phyloP scores from a whole-genome alignment of 139 green algal genomes.

The Chlamydomonas applanata region DNA sequence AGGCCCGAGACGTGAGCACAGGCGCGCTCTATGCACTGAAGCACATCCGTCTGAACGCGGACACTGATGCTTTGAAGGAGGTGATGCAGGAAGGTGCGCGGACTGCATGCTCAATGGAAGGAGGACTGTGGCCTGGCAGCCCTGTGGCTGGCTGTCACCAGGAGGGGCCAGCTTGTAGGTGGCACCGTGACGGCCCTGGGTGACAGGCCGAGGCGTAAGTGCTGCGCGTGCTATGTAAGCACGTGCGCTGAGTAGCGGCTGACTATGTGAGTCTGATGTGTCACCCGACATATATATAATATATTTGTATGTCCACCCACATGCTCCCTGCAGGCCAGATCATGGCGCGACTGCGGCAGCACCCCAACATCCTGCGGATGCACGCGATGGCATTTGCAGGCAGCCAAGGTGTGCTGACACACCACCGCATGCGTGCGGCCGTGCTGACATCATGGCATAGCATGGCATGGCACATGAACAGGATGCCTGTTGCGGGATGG shows the following conservation, averaged over 20 bases:
- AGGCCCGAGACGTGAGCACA: constrained; percentile 43
- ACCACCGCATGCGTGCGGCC: too few species aligned
- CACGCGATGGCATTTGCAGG: constrained; percentile 58
- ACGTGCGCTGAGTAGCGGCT: too few species aligned
- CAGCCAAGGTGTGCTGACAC: constrained; percentile 1
- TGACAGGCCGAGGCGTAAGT: too few species aligned
- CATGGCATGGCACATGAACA: too few species aligned
- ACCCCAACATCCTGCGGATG: constrained; percentile 67
- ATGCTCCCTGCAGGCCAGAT: background rate
- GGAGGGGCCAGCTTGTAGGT: background rate
- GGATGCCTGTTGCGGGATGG: too few species aligned
- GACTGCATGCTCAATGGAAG: background rate
- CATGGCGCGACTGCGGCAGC: constrained; percentile 35
- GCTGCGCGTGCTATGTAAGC: too few species aligned
- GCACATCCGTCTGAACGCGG: constrained; percentile 65
- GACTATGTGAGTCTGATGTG: background rate
- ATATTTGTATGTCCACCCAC: background rate
- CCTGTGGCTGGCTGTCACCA: background rate
- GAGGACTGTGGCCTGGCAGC: background rate
- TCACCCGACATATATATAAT: background rate
- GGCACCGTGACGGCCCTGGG: too few species aligned
- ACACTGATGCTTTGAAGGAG: constrained; percentile 49
- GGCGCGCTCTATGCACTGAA: constrained; percentile 68
- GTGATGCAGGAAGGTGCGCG: constrained; percentile 29
- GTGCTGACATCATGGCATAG: too few species aligned